These are phyloP conservation scores for Aspergillus cavernicola DNA, from an alignment of 495 filamentous ascomycete genomes.

Conservation along the genomic window DNA sequence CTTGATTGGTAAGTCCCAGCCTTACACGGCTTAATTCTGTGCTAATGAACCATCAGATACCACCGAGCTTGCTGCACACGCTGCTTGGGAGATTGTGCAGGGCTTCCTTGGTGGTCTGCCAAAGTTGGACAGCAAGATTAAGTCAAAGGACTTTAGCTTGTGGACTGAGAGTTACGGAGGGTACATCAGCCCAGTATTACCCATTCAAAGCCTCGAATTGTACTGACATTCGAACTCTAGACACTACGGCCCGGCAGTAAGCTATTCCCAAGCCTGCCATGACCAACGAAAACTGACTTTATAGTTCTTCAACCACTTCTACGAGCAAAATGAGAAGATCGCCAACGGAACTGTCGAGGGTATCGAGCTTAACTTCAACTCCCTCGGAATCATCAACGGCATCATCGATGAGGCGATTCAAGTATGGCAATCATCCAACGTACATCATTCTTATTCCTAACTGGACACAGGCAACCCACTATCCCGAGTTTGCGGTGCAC, in stretches of 20 bases:
- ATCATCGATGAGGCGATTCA: conserved; percentile 72
- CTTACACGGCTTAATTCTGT: conserved; percentile 8
- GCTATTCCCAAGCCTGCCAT: conserved; percentile 23
- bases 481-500: conserved; percentile 63
- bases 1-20: conserved; percentile 28
- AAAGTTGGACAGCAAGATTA: conserved; percentile 45
- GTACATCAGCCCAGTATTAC: conserved; percentile 33
- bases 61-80: conserved; percentile 51
- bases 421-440: neutral
- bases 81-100: conserved; percentile 57
- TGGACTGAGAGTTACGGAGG: conserved; percentile 60
- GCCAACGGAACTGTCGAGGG: conserved; percentile 37
- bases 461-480: conserved; percentile 46
- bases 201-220: neutral
- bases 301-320: conserved; percentile 52
- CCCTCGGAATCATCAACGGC: conserved; percentile 59
- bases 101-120: conserved; percentile 52
- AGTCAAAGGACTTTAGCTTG: conserved; percentile 50
- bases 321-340: conserved; percentile 57
- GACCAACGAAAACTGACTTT: conserved; percentile 7
- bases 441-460: neutral
- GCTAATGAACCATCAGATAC: conserved; percentile 28
- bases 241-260: conserved; percentile 48
- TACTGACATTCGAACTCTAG: conserved; percentile 23
- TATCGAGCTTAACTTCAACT: conserved; percentile 44